These are phyloP conservation scores for Rhododendron simsii DNA, from an alignment of 148 eudicot genomes.

Conservation along the genomic window DNA sequence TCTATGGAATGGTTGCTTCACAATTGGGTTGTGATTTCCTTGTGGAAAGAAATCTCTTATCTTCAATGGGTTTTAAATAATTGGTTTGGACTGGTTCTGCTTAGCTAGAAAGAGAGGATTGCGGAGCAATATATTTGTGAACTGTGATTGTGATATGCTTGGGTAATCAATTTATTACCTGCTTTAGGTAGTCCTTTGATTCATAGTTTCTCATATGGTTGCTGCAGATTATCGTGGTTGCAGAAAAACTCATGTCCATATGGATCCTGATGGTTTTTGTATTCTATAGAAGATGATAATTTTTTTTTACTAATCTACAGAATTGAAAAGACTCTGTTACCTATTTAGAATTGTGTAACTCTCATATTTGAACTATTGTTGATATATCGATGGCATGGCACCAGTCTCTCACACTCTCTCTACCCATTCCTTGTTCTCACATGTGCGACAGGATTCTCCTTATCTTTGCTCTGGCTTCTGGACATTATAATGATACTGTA, in stretches of 20 bases:
- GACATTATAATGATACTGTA: background rate
- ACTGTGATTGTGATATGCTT: background rate
- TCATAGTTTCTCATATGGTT: background rate
- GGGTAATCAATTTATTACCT: background rate
- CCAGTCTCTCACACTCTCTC: background rate
- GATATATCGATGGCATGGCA: background rate
- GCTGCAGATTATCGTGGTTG: background rate
- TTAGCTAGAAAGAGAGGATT: background rate
- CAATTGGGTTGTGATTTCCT: background rate
- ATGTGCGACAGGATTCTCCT: background rate
- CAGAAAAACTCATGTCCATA: background rate
- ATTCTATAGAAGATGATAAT: too few relatives aligned
- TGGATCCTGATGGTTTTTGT: background rate
- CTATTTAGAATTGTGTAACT: background rate
- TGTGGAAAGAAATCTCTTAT: background rate
- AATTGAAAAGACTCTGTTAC: background rate
- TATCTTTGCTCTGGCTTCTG: background rate
- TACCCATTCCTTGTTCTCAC: background rate
- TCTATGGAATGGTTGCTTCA: background rate
- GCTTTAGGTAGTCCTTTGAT: background rate
- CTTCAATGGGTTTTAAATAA: background rate
- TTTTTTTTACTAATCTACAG: background rate
- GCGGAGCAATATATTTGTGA: background rate
- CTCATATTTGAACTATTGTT: background rate
- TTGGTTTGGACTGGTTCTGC: background rate